Percentiles rank a stretch among this genome's conserved stretches.
phyloP scores from a whole-genome alignment of 495 filamentous ascomycete genomes.

The Pyronema domesticum region DNA sequence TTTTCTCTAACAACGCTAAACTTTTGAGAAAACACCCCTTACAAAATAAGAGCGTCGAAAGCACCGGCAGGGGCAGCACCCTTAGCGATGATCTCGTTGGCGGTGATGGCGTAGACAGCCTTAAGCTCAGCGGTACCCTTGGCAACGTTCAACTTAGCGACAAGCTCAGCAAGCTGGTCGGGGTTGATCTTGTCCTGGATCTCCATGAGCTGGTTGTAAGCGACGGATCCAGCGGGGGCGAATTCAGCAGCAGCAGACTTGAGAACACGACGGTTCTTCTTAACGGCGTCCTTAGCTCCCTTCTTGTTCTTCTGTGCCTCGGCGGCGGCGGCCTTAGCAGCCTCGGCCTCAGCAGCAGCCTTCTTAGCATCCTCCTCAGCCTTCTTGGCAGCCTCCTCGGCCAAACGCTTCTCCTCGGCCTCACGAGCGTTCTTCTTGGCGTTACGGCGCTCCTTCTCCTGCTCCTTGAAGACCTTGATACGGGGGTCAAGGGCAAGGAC shows the following conservation, averaged over 20 bases:
- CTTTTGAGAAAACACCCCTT: too few species aligned
- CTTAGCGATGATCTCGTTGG: constrained; percentile 15
- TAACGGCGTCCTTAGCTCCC: constrained; percentile 88
- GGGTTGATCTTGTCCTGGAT: constrained; percentile 73
- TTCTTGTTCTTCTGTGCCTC: constrained; percentile 94
- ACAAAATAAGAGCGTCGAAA: constrained; percentile 10
- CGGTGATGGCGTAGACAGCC: constrained; percentile 32
- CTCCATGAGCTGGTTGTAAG: constrained; percentile 75
- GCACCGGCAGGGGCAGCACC: constrained; percentile 12
- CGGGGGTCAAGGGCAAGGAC: constrained; percentile 66
- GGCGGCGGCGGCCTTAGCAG: constrained; percentile 62
- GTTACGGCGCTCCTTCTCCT: constrained; percentile 80
- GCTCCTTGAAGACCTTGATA: constrained; percentile 90
- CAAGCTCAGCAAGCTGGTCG: constrained; percentile 69
- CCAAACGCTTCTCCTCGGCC: constrained; percentile 67
- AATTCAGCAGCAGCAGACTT: constrained; percentile 83
- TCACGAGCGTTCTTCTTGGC: constrained; percentile 81
- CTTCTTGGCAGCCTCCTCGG: constrained; percentile 58
- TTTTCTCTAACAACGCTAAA: too few species aligned
- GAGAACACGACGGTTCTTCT: constrained; percentile 98
- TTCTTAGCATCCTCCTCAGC: constrained; percentile 61
- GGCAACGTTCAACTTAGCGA: constrained; percentile 54
- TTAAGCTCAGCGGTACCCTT: constrained; percentile 55
- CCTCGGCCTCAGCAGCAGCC: constrained; percentile 66
- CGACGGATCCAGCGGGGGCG: constrained; percentile 65